A percentile compares a stretch with the other conserved stretches of the same genome.
phyloP scores from a whole-genome alignment of 2,329 filamentous ascomycete genomes.

The Tolypocladium guangdongense region DNA sequence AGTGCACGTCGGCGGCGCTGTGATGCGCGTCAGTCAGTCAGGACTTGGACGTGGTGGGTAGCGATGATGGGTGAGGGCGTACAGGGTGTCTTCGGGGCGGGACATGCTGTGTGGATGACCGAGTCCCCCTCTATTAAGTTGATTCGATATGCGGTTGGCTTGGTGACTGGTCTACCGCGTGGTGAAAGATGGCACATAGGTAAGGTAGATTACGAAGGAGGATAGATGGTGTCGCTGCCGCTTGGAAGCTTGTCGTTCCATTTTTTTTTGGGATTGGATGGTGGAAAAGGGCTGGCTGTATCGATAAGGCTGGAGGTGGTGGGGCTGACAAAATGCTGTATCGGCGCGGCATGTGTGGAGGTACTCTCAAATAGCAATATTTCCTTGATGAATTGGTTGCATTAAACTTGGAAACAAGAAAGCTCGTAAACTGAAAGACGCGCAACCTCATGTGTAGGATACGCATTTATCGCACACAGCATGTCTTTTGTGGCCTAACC shows the following conservation, averaged over 20 bases:
- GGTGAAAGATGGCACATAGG: too few species aligned
- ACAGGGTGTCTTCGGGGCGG: slow-evolving; percentile 92
- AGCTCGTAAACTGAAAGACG: too few species aligned
- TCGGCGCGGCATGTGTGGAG: too few species aligned
- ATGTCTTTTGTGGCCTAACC: too few species aligned
- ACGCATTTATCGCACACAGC: too few species aligned
- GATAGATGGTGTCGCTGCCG: background rate
- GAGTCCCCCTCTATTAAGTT: background rate
- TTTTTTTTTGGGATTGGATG: background rate
- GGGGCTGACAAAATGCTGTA: background rate
- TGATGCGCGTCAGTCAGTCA: background rate
- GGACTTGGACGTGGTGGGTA: slow-evolving; percentile 1
- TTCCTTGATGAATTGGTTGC: too few species aligned
- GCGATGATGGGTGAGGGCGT: slow-evolving; percentile 23
- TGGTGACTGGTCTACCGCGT: too few species aligned
- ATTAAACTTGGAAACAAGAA: too few species aligned
- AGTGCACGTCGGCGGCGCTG: slow-evolving; percentile 82
- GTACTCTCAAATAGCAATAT: too few species aligned
- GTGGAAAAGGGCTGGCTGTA: background rate
- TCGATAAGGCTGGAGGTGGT: background rate
- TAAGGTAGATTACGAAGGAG: too few species aligned
- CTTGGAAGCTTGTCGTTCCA: background rate
- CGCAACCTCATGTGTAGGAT: too few species aligned
- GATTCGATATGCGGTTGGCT: too few species aligned
- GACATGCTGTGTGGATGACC: slow-evolving; percentile 57